Base-by-base conservation (phyloP, 805 yeast genomes). In the Candida succiphila region DNA sequence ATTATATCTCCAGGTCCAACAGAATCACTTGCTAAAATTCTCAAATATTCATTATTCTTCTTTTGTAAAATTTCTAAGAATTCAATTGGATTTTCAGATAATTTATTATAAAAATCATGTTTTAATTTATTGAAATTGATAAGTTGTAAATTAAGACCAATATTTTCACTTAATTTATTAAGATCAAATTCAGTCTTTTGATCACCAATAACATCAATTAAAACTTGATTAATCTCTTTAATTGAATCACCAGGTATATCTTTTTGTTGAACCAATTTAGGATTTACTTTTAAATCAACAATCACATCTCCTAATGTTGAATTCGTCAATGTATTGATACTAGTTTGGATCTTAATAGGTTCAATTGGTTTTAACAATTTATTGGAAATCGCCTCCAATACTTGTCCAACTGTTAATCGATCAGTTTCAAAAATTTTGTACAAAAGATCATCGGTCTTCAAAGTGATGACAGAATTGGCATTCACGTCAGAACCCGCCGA, bases 11-110 rank as follows among this genome's bases (percentile, higher is more conserved):
- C 52, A 17, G 43, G 42, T n/a, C 56, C 58, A 36, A 59, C 51
- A 19, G 63, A 55, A 42, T 92, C 97, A 43, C 95, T 87, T 38
- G 86, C 72, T 42, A 92, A 66, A 12, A 89, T 82, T 58, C 82
- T 87, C 49, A 92, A 67, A 31, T 89, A 83, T 38, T 86, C 84
- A 13, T 86, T 67, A 54, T 92, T 94, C 29, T 86, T 78, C 29
- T 77, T 80, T 40, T 78, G 64, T 72, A 95, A 83, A 33, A 74
- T 68, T 35, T 78, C 65, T 44, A 92, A 60, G 46, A 86, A 84
- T 17, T 67, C 67, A 4, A 77, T 79, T 1, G 98, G 97, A 48
- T 88, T 76, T 30, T 78, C 68, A 27, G 83, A 66, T 38, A 92
- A 63, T 40, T 77, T 76, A 23, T 73, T 60, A 58, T 82, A 89